Evolutionary conservation across 148 eudicot species (phyloP).

Genomic region (Rhododendron kiyosumense): DNA sequence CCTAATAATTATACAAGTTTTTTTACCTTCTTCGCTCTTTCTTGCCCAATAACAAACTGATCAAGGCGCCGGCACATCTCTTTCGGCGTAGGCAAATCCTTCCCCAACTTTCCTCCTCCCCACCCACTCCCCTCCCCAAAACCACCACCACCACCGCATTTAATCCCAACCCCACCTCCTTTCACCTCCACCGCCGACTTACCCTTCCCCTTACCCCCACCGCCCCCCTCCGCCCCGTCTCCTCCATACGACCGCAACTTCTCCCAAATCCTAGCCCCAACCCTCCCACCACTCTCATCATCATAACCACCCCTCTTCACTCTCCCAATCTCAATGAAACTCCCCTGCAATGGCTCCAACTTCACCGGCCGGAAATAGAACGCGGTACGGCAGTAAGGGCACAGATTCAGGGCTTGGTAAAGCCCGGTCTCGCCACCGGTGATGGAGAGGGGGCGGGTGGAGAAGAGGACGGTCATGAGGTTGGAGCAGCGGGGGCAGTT

Average conservation of each 20-base stretch:
- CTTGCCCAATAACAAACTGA: constrained; percentile 83
- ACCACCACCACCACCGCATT: constrained; percentile 14
- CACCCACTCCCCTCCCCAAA: constrained; percentile 25
- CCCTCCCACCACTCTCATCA: constrained; percentile 14
- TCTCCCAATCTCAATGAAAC: constrained; percentile 80
- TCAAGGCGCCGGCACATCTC: constrained; percentile 66
- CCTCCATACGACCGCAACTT: constrained; percentile 70
- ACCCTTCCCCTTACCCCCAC: not conserved
- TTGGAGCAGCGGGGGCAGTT: constrained; percentile 76
- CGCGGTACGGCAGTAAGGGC: constrained; percentile 65
- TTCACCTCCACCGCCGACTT: constrained; percentile 15
- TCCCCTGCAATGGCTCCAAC: constrained; percentile 73
- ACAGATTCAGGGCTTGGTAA: constrained; percentile 74
- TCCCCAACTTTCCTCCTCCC: constrained; percentile 54
- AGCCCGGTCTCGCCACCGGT: constrained; percentile 42
- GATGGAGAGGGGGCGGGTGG: constrained; percentile 77
- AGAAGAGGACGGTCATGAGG: constrained; percentile 64
- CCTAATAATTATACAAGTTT: not conserved
- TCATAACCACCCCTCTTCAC: constrained; percentile 26
- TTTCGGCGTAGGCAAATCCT: constrained; percentile 72
- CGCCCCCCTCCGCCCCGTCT: constrained; percentile 7
- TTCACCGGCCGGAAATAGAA: constrained; percentile 73
- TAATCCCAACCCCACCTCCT: not conserved
- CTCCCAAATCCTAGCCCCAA: constrained; percentile 62
- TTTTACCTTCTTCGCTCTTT: constrained; percentile 73